Conservation (phyloP, 371 early-diverging fungal species). For the Parasitella parasitica region DNA sequence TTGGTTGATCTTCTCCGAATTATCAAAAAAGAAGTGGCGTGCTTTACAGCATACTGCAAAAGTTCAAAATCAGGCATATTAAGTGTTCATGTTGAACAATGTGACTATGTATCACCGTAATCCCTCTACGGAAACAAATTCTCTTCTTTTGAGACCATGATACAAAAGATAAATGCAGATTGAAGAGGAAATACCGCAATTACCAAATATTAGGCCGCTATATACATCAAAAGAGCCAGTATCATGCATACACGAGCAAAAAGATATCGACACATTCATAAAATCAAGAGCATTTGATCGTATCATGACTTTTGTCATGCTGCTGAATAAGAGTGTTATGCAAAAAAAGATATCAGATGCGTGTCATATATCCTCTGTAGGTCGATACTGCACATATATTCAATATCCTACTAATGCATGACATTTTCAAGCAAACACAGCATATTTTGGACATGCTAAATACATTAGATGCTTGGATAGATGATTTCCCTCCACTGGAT, state of each 20-base stretch:
- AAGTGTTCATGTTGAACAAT: no score
- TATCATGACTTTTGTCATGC: constrained; percentile 70
- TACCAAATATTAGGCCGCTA: constrained; percentile 9
- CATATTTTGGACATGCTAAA: constrained; percentile 64
- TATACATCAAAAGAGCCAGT: constrained; percentile 40
- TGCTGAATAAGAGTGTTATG: constrained; percentile 68
- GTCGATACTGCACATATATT: not conserved
- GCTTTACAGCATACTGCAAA: no score
- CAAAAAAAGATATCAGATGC: constrained; percentile 60
- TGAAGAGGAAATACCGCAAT: not conserved
- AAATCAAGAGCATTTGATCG: constrained; percentile 67
- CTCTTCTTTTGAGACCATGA: not conserved
- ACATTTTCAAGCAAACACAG: constrained; percentile 42
- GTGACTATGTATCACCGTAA: not conserved
- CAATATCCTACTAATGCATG: not conserved
- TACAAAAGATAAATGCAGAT: not conserved
- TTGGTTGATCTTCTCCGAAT: no score
- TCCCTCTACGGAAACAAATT: no score
- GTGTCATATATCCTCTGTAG: constrained; percentile 54
- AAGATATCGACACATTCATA: constrained; percentile 57
- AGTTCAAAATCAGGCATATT: no score
- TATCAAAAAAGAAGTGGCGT: no score
- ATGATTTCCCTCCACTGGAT: constrained; percentile 70
- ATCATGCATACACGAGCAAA: constrained; percentile 57
- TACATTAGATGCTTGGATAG: constrained; percentile 70